Evolutionary conservation across 2,329 filamentous ascomycete genomes (phyloP).

Genomic region (Atkinsonella texensis): DNA sequence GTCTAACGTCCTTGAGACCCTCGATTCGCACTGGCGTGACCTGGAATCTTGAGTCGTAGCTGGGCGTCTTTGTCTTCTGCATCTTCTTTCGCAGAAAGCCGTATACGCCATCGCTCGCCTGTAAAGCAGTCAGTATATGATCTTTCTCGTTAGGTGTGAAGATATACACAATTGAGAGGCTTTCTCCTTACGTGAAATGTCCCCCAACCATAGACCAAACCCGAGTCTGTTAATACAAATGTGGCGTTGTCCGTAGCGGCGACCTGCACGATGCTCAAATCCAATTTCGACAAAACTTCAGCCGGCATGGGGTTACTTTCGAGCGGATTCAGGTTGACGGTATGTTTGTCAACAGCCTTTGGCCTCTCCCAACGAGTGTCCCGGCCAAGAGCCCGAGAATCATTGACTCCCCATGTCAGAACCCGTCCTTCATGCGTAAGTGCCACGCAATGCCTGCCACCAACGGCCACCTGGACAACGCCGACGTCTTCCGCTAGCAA

Average conservation of each 20-base stretch:
- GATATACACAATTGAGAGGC: background rate
- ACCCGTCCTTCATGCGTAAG: slow-evolving; percentile 51
- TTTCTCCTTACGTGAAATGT: slow-evolving; percentile 48
- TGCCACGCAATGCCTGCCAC: slow-evolving; percentile 52
- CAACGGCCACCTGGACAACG: slow-evolving; percentile 49
- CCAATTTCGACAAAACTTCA: slow-evolving; percentile 35
- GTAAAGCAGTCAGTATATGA: background rate
- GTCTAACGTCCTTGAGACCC: slow-evolving; percentile 44
- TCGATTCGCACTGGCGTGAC: slow-evolving; percentile 33
- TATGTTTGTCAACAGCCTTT: slow-evolving; percentile 27
- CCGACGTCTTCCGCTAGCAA: slow-evolving; percentile 33
- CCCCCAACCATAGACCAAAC: slow-evolving; percentile 64
- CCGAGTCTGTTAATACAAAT: slow-evolving; percentile 57
- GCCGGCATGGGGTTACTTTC: slow-evolving; percentile 41
- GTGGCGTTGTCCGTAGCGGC: slow-evolving; percentile 53
- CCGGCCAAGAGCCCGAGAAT: slow-evolving; percentile 51
- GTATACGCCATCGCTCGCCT: slow-evolving; percentile 7
- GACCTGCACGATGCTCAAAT: slow-evolving; percentile 45
- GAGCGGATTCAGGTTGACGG: slow-evolving; percentile 39
- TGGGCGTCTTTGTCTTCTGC: slow-evolving; percentile 27
- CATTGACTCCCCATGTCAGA: slow-evolving; percentile 56
- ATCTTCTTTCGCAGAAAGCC: slow-evolving; percentile 7
- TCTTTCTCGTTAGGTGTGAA: background rate
- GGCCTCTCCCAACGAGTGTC: slow-evolving; percentile 35
- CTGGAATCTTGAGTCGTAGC: slow-evolving; percentile 4